Base-by-base conservation (phyloP, 768 basidiomycete genomes). In the Trametes maxima region DNA sequence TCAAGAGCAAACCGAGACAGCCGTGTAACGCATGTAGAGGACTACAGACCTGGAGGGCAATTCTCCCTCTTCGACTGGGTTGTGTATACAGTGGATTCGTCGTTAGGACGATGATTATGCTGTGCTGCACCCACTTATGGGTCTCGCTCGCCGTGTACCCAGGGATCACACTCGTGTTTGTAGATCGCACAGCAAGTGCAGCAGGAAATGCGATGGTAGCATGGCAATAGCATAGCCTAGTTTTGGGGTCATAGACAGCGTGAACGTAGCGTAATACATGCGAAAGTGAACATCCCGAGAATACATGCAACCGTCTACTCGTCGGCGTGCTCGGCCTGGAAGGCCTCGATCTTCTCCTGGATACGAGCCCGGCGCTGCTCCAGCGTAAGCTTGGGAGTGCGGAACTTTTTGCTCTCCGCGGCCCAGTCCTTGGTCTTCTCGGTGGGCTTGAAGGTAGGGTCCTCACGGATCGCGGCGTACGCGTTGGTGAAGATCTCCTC, bases 401-500 rank as follows among this genome's bases (percentile, higher is more conserved):
- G 83, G 83, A 83, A 82, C 75, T 95, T 94, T 70, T 82, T 73
- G 59, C 80, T 77, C 76, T 97, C 96, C 35, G 89, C 81, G 74
- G 90, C 94, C 95, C 95, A 98, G 79, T 95, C 92, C 70, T 83
- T 83, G 43, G 87, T 77, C 80, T 98, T 97, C 63, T 95, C 91
- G 40, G 89, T 86, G 52, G 93, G 88, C 76, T 92, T 87, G 85
- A 95, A 95, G 21, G 78, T 76, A 48, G 97, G 96, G 74, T 97
- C 89, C 73, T 95, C 95, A 64, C 97, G 92, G 76, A 98, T 99
- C 64, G 94, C 92, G 57, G 92, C 89, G 78, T 97, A 92, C 2
- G 93, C 95, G 70, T 89, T 90, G 40, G 85, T 83, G 81, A 92
- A 98, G 63, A 99, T 89, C 74, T 98, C 97, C 76, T 98, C 94